A percentile compares a stretch with the other conserved stretches of the same genome.
phyloP scores from a whole-genome alignment of 129 eudicot genomes.

The Apium graveolens region DNA sequence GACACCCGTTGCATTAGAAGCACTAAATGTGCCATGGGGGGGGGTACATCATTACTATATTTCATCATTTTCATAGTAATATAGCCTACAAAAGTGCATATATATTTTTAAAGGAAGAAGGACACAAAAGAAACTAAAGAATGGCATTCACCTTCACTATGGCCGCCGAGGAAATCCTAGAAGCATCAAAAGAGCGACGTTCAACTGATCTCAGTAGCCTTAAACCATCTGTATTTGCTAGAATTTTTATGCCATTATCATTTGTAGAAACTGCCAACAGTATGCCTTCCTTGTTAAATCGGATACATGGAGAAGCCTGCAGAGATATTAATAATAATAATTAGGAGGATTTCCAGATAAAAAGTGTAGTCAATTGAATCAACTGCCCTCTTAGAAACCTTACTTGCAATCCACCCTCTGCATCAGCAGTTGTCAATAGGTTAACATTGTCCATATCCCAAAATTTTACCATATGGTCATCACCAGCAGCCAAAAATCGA shows the following conservation, averaged over 20 bases:
- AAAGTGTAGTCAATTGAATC: neutral
- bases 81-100: neutral
- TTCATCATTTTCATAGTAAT: neutral
- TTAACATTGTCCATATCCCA: constrained; percentile 81
- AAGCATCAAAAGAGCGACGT: constrained; percentile 67
- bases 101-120: neutral
- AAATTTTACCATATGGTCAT: constrained; percentile 52
- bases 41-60: constrained; percentile 13
- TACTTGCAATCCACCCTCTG: constrained; percentile 77
- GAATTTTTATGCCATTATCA: constrained; percentile 59
- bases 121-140: neutral
- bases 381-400: neutral
- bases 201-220: constrained; percentile 49
- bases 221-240: constrained; percentile 62
- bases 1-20: constrained; percentile 40
- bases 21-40: constrained; percentile 39
- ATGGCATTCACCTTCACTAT: constrained; percentile 37
- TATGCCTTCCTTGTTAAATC: constrained; percentile 65
- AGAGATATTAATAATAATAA: constrained; percentile 8
- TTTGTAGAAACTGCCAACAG: constrained; percentile 67
- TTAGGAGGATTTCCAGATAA: neutral
- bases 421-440: constrained; percentile 43
- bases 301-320: constrained; percentile 78
- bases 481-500: constrained; percentile 72
- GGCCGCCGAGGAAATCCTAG: constrained; percentile 41